A percentile compares a stretch with the other conserved stretches of the same genome.
Evolutionary conservation across 176 grass and related monocot genomes (phyloP).

Genomic region (Cymbopogon citratus): DNA sequence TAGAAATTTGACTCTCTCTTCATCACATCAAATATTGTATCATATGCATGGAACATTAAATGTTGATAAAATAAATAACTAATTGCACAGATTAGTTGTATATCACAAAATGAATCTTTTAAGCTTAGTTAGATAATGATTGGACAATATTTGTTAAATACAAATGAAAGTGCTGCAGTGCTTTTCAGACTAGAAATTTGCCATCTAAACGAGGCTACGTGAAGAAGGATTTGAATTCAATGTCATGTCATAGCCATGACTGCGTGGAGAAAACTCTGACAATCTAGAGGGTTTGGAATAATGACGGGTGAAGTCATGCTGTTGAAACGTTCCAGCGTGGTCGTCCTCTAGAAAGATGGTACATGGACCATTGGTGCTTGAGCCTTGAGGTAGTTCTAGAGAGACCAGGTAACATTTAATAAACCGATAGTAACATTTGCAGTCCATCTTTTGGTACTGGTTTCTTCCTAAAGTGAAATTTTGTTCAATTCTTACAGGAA

Average conservation of each 20-base stretch:
- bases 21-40: too few relatives aligned
- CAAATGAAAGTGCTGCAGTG: too few relatives aligned
- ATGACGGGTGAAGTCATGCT: constrained; percentile 4
- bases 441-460: background rate
- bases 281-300: background rate
- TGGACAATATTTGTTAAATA: too few relatives aligned
- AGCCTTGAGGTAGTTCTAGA: background rate
- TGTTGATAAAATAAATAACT: too few relatives aligned
- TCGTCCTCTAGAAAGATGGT: constrained; percentile 3
- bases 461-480: background rate
- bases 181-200: too few relatives aligned
- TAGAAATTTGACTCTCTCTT: too few relatives aligned
- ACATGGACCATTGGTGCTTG: background rate
- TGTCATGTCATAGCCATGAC: constrained; percentile 16
- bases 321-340: constrained; percentile 16
- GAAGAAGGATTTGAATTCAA: constrained; percentile 15
- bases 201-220: too few relatives aligned
- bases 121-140: too few relatives aligned
- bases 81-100: too few relatives aligned
- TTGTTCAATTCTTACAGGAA: background rate
- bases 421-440: background rate
- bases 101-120: too few relatives aligned
- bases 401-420: constrained; percentile 26
- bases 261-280: background rate
- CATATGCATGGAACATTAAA: too few relatives aligned